These are phyloP conservation scores for Hypsizygus marmoreus DNA, from an alignment of 768 basidiomycete species.

Conservation along the genomic window DNA sequence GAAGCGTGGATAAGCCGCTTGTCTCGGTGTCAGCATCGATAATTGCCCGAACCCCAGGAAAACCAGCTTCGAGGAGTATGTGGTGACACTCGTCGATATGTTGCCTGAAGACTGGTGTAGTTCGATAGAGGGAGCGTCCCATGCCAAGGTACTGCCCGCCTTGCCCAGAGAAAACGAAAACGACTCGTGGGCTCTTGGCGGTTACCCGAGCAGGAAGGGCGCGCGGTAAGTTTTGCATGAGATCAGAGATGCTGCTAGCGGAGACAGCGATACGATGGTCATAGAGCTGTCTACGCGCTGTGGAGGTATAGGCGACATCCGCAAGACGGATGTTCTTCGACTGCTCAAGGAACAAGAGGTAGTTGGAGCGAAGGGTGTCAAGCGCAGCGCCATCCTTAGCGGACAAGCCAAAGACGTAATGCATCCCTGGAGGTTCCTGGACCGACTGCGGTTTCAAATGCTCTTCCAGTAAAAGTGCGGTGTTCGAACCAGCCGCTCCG, in stretches of 20 bases:
- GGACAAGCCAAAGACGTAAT: slow-evolving; percentile 60
- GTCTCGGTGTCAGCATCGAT: slow-evolving; percentile 30
- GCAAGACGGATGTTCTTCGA: slow-evolving; percentile 29
- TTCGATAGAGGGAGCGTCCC: slow-evolving; percentile 57
- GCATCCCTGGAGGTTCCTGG: slow-evolving; percentile 1
- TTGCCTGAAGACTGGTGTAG: slow-evolving; percentile 46
- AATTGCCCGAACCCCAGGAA: slow-evolving; percentile 49
- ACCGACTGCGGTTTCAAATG: slow-evolving; percentile 6
- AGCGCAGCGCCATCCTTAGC: slow-evolving; percentile 55
- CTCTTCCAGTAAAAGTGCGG: slow-evolving; percentile 63
- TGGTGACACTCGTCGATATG: slow-evolving; percentile 61
- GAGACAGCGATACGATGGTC: slow-evolving; percentile 52
- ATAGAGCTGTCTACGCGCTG: slow-evolving; percentile 63
- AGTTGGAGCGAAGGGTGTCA: slow-evolving; percentile 46
- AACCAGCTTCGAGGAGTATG: slow-evolving; percentile 49
- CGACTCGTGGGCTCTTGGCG: slow-evolving; percentile 32
- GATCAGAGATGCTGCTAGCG: slow-evolving; percentile 44
- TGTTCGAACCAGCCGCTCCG: slow-evolving; percentile 74
- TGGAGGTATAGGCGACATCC: slow-evolving; percentile 69
- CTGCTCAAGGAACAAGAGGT: slow-evolving; percentile 49
- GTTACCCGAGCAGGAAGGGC: slow-evolving; percentile 33
- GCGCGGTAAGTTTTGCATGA: slow-evolving; percentile 43
- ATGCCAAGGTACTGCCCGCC: slow-evolving; percentile 69
- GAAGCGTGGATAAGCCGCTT: slow-evolving; percentile 22
- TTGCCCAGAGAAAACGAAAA: slow-evolving; percentile 77